phyloP scores from a whole-genome alignment of 306 rosid species.

The Acacia confusa region DNA sequence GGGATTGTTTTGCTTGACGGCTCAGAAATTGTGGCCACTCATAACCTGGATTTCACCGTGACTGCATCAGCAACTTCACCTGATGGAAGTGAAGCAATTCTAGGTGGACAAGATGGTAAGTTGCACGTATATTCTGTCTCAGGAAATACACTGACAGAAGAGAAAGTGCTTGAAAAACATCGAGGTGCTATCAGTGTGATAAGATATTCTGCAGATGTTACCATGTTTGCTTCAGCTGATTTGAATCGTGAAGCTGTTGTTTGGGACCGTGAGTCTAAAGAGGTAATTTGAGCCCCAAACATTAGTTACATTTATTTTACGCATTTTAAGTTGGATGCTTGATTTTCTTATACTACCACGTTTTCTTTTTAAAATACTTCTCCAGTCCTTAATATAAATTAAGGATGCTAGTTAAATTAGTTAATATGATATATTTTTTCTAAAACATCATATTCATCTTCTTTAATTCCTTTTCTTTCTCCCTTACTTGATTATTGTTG shows the following conservation, averaged over 20 bases:
- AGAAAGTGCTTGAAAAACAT: conserved; percentile 82
- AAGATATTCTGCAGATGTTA: conserved; percentile 82
- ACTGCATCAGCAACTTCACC: conserved; percentile 78
- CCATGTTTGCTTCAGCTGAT: conserved; percentile 98
- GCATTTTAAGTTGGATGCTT: background rate
- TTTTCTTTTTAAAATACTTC: background rate
- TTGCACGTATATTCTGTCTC: conserved; percentile 70
- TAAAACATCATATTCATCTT: too few relatives aligned
- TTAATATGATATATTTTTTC: too few relatives aligned
- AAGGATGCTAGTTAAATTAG: too few relatives aligned
- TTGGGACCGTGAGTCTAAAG: conserved; percentile 75
- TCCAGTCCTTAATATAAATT: too few relatives aligned
- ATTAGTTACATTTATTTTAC: conserved; percentile 14
- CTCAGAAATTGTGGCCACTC: conserved; percentile 58
- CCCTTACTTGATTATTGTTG: too few relatives aligned
- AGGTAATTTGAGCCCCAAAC: conserved; percentile 53
- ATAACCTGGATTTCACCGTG: conserved; percentile 71
- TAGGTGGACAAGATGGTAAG: conserved; percentile 94
- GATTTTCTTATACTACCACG: conserved; percentile 1
- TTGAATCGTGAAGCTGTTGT: conserved; percentile 95
- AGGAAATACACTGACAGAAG: conserved; percentile 74
- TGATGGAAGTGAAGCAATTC: conserved; percentile 87
- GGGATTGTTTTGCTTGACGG: conserved; percentile 85
- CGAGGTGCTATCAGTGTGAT: conserved; percentile 89
- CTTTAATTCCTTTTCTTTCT: too few relatives aligned